Evolutionary conservation across 1,284 basidiomycete genomes (phyloP).

Genomic region (Lentinus polychrous): DNA sequence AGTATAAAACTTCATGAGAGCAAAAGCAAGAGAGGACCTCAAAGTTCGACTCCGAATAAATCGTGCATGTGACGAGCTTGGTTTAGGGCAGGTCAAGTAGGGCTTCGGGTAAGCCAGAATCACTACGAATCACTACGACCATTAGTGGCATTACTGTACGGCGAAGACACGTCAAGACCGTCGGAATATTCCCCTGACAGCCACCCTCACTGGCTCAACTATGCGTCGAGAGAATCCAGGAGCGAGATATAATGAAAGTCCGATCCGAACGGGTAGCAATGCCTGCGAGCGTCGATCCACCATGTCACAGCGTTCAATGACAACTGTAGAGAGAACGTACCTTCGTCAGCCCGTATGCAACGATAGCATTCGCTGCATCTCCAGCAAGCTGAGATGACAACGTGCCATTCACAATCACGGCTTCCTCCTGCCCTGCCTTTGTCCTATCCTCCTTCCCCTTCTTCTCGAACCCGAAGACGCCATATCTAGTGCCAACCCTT

Average conservation of each 20-base stretch:
- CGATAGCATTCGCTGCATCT: constrained; percentile 70
- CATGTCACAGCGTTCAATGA: background rate
- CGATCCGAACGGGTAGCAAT: constrained; percentile 71
- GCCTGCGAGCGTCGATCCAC: constrained; percentile 41
- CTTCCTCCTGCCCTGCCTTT: background rate
- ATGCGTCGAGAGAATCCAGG: constrained; percentile 67
- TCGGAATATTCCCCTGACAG: constrained; percentile 20
- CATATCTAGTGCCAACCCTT: constrained; percentile 72
- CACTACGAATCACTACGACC: no score
- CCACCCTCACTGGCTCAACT: constrained; percentile 47
- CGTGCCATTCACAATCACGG: constrained; percentile 8
- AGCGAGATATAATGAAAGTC: constrained; percentile 65
- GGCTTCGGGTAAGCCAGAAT: no score
- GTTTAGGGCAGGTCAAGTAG: no score
- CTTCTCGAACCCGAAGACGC: constrained; percentile 76
- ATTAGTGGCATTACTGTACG: no score
- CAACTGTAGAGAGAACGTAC: constrained; percentile 31
- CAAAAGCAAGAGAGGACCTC: no score
- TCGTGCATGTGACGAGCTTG: no score
- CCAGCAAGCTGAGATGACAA: constrained; percentile 40
- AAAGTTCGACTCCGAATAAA: no score
- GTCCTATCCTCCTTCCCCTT: constrained; percentile 19
- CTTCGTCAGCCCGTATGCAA: constrained; percentile 84
- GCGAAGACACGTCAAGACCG: background rate
- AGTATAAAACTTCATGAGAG: no score